Conservation (phyloP, 164 flowering plant species). For the Vitis cinerea region DNA sequence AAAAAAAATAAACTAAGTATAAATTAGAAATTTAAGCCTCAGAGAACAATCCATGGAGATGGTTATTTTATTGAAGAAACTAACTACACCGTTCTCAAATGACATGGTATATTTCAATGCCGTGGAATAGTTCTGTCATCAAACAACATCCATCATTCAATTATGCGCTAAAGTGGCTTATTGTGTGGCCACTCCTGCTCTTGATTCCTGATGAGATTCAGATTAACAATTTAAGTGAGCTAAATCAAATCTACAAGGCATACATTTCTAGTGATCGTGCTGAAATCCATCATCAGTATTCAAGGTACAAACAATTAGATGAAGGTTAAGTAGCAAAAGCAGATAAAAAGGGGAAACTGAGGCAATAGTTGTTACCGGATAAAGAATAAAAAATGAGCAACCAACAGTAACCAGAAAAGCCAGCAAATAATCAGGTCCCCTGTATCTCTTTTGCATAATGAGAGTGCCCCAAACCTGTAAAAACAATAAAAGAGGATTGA, state of each 20-base stretch:
- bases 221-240: background rate
- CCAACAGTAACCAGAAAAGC: slow-evolving; percentile 89
- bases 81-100: background rate
- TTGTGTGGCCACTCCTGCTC: background rate
- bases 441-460: slow-evolving; percentile 92
- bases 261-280: background rate
- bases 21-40: background rate
- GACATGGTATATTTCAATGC: background rate
- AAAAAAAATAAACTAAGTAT: background rate
- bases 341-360: background rate
- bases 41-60: background rate
- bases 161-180: background rate
- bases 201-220: background rate
- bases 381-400: slow-evolving; percentile 80
- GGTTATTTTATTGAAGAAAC: background rate
- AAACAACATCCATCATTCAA: too few species aligned
- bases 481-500: slow-evolving; percentile 2
- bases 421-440: slow-evolving; percentile 69
- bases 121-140: background rate
- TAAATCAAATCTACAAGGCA: background rate
- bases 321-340: background rate
- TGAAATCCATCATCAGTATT: background rate
- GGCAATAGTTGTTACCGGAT: slow-evolving; percentile 61
- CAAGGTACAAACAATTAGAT: background rate
- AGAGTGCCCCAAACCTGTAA: slow-evolving; percentile 88